These are phyloP conservation scores for Pseudopyrenochaeta lycopersici DNA, from an alignment of 2,329 filamentous ascomycete genomes.

Conservation along the genomic window DNA sequence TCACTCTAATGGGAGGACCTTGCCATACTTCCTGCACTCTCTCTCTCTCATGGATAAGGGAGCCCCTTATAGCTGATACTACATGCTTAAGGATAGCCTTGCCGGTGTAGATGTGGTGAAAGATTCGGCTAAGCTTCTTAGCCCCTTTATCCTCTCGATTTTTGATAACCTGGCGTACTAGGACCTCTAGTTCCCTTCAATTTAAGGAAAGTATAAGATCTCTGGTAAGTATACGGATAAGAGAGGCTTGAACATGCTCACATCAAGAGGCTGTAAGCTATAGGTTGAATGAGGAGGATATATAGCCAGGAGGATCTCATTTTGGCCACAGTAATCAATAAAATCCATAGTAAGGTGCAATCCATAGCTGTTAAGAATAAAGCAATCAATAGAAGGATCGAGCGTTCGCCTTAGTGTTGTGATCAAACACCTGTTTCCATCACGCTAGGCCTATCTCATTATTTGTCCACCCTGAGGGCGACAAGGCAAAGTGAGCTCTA, in stretches of 20 bases:
- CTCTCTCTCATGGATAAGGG: no score
- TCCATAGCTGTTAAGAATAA: no score
- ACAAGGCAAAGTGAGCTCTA: background rate
- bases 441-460: conserved; percentile 13
- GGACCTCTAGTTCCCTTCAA: background rate
- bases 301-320: conserved; percentile 13
- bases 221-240: background rate
- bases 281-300: conserved; percentile 1
- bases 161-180: background rate
- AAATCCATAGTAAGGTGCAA: background rate
- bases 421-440: conserved; percentile 21
- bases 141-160: no score
- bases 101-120: no score
- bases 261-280: conserved; percentile 1
- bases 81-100: no score
- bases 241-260: conserved; percentile 1
- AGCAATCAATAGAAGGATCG: conserved; percentile 4
- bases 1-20: no score
- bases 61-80: no score
- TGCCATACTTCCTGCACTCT: no score
- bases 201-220: no score
- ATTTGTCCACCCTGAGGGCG: conserved; percentile 13
- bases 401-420: conserved; percentile 11
- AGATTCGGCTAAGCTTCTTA: no score
- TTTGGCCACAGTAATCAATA: conserved; percentile 16